Evolutionary conservation across 495 filamentous ascomycete species (phyloP).

Genomic region (Penicillium robsamsonii): DNA sequence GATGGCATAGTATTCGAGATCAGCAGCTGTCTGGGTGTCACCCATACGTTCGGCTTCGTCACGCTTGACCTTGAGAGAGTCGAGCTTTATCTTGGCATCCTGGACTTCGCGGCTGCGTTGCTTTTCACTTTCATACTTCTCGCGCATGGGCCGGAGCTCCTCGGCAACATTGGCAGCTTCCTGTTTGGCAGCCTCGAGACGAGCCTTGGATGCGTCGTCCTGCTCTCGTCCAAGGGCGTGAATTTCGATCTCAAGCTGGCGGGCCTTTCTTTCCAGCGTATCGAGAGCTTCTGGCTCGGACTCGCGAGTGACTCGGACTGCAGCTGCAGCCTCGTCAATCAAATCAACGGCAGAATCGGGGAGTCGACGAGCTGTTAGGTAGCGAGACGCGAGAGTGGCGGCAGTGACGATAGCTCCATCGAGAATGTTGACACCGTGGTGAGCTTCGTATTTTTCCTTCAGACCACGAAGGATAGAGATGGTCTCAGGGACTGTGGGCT

Average conservation of each 20-base stretch:
- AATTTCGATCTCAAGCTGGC: constrained; percentile 94
- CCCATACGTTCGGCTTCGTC: constrained; percentile 87
- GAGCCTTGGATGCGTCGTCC: constrained; percentile 82
- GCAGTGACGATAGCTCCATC: constrained; percentile 91
- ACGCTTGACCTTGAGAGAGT: constrained; percentile 79
- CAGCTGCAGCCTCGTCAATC: constrained; percentile 93
- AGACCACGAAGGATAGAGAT: constrained; percentile 95
- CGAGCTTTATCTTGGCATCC: constrained; percentile 93
- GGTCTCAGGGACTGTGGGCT: constrained; percentile 83
- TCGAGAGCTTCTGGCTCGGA: constrained; percentile 94
- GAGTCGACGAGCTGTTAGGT: constrained; percentile 83
- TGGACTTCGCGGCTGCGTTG: constrained; percentile 84
- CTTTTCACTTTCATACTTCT: constrained; percentile 94
- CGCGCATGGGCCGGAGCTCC: constrained; percentile 84
- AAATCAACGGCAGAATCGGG: constrained; percentile 96
- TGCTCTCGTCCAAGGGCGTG: constrained; percentile 91
- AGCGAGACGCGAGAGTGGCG: constrained; percentile 84
- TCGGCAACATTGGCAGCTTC: constrained; percentile 91
- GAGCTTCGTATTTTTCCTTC: constrained; percentile 96
- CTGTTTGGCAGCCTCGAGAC: constrained; percentile 76
- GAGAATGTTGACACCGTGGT: constrained; percentile 94
- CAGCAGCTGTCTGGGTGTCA: constrained; percentile 78
- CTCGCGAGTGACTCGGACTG: constrained; percentile 89
- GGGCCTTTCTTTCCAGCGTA: constrained; percentile 80
- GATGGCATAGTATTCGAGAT: constrained; percentile 95